Evolutionary conservation across 2,329 filamentous ascomycete species (phyloP).

Genomic region (Aspergillus vadensis): DNA sequence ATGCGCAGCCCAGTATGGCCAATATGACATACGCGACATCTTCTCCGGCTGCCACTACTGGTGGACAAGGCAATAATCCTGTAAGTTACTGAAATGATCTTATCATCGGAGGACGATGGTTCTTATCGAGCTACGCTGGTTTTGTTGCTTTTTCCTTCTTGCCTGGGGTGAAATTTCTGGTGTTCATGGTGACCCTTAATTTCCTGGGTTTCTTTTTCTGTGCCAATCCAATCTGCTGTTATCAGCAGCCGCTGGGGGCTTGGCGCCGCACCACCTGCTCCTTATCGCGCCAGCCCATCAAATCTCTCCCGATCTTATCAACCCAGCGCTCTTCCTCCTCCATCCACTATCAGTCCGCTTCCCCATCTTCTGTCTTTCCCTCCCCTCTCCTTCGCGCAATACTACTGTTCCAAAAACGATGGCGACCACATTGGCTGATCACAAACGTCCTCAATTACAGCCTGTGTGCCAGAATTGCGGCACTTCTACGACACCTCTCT

Average conservation of each 20-base stretch:
- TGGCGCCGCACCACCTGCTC: slow-evolving; percentile 43
- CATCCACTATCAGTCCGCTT: slow-evolving; percentile 29
- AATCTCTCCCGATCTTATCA: slow-evolving; percentile 49
- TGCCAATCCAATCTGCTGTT: slow-evolving; percentile 32
- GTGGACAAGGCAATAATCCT: slow-evolving; percentile 58
- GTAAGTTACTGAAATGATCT: slow-evolving; percentile 34
- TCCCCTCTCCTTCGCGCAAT: slow-evolving; percentile 21
- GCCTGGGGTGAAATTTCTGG: slow-evolving; percentile 7
- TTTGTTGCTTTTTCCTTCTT: slow-evolving; percentile 22
- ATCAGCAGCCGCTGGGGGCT: slow-evolving; percentile 36
- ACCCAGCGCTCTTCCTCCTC: slow-evolving; percentile 24
- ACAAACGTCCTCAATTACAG: slow-evolving; percentile 67
- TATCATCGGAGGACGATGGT: background rate
- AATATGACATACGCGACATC: slow-evolving; percentile 64
- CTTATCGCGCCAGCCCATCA: slow-evolving; percentile 50
- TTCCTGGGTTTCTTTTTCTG: slow-evolving; percentile 27
- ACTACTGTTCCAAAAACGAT: slow-evolving; percentile 32
- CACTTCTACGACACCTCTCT: slow-evolving; percentile 93
- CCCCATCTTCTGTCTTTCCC: slow-evolving; percentile 25
- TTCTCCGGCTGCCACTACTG: slow-evolving; percentile 66
- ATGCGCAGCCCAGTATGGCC: slow-evolving; percentile 56
- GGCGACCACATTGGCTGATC: slow-evolving; percentile 53
- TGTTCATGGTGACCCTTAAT: background rate
- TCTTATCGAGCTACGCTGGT: slow-evolving; percentile 5
- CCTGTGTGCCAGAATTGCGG: slow-evolving; percentile 95